A percentile compares a stretch with the other conserved stretches of the same genome.
These are phyloP conservation scores for Chaetomium olivaceum DNA, from an alignment of 2,329 filamentous ascomycete genomes.

Conservation along the genomic window DNA sequence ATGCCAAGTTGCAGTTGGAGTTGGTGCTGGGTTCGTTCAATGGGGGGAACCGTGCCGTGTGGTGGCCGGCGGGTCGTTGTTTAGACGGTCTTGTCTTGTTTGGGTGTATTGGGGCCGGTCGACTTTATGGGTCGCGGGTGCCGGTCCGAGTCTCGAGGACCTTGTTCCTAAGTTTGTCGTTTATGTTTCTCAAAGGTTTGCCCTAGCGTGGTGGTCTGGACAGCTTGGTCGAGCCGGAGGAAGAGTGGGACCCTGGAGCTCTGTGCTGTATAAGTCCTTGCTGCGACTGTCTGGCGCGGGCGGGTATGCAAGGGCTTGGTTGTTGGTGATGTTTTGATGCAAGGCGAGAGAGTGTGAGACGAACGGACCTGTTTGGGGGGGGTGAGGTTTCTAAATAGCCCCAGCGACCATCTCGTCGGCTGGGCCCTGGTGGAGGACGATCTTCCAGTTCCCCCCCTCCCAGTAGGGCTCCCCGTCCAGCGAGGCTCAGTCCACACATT, in stretches of 20 bases:
- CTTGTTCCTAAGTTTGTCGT: background rate
- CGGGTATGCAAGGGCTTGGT: conserved; percentile 11
- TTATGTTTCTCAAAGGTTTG: background rate
- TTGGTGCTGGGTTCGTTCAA: background rate
- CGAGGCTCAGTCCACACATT: conserved; percentile 33
- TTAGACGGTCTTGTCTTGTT: background rate
- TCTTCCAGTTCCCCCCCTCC: conserved; percentile 23
- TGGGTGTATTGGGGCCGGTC: background rate
- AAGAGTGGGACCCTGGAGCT: background rate
- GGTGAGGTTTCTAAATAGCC: conserved; percentile 35
- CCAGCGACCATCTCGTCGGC: conserved; percentile 28
- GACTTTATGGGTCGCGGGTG: background rate
- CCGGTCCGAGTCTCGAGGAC: background rate
- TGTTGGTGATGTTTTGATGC: conserved; percentile 24
- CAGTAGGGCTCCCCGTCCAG: conserved; percentile 30
- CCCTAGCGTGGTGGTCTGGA: background rate
- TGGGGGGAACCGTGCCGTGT: background rate
- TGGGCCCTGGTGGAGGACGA: conserved; percentile 33
- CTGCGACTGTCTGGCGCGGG: conserved; percentile 7
- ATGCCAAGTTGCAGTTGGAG: conserved; percentile 3
- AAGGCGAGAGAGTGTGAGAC: conserved; percentile 19
- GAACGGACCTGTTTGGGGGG: conserved; percentile 23
- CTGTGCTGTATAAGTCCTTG: conserved; percentile 6
- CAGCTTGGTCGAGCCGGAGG: background rate
- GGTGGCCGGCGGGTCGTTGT: background rate